Percentiles rank a stretch among this genome's conserved stretches.
Conservation (phyloP, 371 early-diverging fungal species). For the Apophysomyces variabilis region DNA sequence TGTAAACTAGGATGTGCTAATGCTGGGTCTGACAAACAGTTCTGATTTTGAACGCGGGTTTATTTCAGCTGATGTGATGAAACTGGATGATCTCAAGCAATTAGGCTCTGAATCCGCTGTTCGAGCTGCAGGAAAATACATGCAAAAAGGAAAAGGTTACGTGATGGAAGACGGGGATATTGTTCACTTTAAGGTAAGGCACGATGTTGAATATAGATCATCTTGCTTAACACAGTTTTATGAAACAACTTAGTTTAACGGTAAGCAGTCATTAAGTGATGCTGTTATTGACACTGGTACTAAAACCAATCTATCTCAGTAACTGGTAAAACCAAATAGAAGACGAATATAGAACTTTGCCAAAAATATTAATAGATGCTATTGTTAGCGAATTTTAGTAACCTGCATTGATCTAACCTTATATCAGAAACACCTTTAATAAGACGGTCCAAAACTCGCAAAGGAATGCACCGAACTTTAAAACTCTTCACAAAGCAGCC, state of each 20-base stretch:
- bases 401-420: no score
- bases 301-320: no score
- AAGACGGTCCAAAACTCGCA: no score
- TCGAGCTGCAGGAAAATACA: constrained; percentile 60
- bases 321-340: no score
- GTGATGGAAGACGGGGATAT: constrained; percentile 95
- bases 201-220: background rate
- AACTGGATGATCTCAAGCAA: constrained; percentile 65
- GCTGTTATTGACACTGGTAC: no score
- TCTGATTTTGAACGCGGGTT: constrained; percentile 91
- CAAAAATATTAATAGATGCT: no score
- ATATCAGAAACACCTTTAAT: no score
- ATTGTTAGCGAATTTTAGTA: no score
- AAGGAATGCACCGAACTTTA: no score
- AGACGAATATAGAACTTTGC: no score
- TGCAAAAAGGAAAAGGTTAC: constrained; percentile 96
- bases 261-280: constrained; percentile 7
- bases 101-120: constrained; percentile 56
- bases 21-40: no score
- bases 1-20: background rate
- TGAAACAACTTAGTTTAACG: constrained; percentile 21
- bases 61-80: constrained; percentile 92
- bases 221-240: background rate
- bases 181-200: constrained; percentile 71
- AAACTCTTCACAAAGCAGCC: no score